Evolutionary conservation across 139 green algal species (phyloP).

Genomic region (Axilococcus clingmanii): DNA sequence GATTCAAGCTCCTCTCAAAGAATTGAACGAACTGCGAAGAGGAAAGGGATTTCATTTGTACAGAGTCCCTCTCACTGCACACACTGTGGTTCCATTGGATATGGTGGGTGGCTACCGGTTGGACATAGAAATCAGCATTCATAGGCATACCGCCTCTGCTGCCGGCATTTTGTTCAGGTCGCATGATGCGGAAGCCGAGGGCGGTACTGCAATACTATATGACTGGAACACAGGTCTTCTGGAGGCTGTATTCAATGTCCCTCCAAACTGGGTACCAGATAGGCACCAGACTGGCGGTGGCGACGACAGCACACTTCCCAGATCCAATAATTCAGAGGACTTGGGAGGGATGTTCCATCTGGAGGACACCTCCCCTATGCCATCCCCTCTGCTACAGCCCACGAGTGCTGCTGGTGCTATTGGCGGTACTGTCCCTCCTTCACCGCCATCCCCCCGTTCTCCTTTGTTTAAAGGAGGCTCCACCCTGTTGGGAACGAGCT

Average conservation of each 20-base stretch:
- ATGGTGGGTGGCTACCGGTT: background rate
- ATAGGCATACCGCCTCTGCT: slow-evolving; percentile 3
- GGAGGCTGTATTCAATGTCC: slow-evolving; percentile 37
- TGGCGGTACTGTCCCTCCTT: too few relatives aligned
- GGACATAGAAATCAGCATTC: slow-evolving; percentile 21
- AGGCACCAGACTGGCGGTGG: too few relatives aligned
- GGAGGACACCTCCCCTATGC: too few relatives aligned
- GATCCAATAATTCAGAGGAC: too few relatives aligned
- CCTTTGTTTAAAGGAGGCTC: too few relatives aligned
- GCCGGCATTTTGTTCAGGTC: slow-evolving; percentile 47
- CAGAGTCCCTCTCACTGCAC: slow-evolving; percentile 1
- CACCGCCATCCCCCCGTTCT: too few relatives aligned
- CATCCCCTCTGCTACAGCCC: too few relatives aligned
- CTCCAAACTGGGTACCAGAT: slow-evolving; percentile 12
- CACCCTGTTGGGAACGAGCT: too few relatives aligned
- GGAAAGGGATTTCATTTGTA: slow-evolving; percentile 8
- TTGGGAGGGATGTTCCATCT: too few relatives aligned
- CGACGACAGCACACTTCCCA: too few relatives aligned
- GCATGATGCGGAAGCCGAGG: slow-evolving; percentile 55
- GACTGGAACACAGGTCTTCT: slow-evolving; percentile 46
- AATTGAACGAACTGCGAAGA: slow-evolving; percentile 24
- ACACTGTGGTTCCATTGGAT: slow-evolving; percentile 4
- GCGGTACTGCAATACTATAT: slow-evolving; percentile 61
- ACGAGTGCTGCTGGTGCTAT: too few relatives aligned
- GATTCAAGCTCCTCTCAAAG: slow-evolving; percentile 30